Conservation (phyloP, 352 stramenopile genomes). For the Elongisporangium undulatum region DNA sequence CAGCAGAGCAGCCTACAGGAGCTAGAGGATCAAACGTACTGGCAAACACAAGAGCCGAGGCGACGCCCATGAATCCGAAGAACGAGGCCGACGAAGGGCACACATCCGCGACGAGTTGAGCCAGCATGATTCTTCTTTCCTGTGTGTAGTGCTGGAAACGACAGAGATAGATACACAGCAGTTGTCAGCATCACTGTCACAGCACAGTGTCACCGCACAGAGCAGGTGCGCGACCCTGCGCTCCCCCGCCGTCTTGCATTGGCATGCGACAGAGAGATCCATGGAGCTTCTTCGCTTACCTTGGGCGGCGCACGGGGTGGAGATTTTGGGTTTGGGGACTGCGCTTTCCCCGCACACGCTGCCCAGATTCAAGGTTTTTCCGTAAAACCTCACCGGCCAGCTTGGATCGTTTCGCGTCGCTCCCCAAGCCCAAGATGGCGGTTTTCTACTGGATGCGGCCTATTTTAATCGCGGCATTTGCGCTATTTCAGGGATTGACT, state of each 20-base stretch:
- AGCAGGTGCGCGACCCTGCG: not conserved
- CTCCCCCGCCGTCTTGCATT: not conserved
- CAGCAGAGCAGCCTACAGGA: no score
- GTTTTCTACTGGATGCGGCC: not conserved
- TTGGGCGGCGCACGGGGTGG: not conserved
- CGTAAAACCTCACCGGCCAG: slow-evolving; percentile 20
- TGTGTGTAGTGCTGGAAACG: not conserved
- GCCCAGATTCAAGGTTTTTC: slow-evolving; percentile 13
- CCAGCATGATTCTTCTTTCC: slow-evolving; percentile 20
- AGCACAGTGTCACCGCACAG: not conserved
- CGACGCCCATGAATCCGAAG: slow-evolving; percentile 99
- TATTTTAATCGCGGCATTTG: not conserved
- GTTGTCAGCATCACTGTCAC: no score
- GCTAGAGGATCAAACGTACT: no score
- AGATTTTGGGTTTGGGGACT: not conserved
- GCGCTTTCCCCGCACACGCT: not conserved
- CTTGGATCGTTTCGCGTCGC: not conserved
- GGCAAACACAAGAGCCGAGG: slow-evolving; percentile 91
- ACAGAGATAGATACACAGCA: not conserved
- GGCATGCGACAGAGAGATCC: not conserved
- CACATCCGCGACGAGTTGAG: slow-evolving; percentile 87
- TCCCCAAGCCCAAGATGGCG: not conserved
- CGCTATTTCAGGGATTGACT: not conserved
- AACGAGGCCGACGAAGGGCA: slow-evolving; percentile 98
- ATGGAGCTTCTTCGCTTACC: not conserved